These are phyloP conservation scores for Cercospora nicotianae DNA, from an alignment of 2,329 filamentous ascomycete species.

Conservation along the genomic window DNA sequence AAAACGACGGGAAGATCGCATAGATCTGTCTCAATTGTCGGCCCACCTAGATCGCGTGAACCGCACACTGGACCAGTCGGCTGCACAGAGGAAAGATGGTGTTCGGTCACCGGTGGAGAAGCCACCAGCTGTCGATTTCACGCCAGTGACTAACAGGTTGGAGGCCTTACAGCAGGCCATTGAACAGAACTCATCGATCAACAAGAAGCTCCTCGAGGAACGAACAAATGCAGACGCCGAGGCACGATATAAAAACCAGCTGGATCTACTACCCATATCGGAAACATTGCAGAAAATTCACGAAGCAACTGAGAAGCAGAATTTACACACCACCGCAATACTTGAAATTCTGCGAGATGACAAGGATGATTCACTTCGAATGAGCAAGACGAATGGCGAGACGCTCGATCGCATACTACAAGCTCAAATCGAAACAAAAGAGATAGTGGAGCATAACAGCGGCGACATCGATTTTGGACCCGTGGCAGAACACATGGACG, in stretches of 20 bases:
- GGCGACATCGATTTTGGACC: conserved; percentile 27
- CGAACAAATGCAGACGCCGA: conserved; percentile 17
- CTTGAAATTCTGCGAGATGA: conserved; percentile 20
- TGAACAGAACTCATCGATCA: conserved; percentile 31
- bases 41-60: conserved; percentile 35
- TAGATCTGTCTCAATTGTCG: conserved; percentile 31
- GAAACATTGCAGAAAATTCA: conserved; percentile 17
- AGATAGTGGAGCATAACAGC: conserved; percentile 18
- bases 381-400: not conserved
- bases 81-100: conserved; percentile 23
- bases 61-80: conserved; percentile 27
- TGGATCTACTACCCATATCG: conserved; percentile 14
- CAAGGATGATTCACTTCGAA: conserved; percentile 5
- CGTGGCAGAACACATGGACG: conserved; percentile 27
- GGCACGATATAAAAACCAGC: conserved; percentile 9
- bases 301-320: conserved; percentile 18
- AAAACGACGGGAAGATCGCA: conserved; percentile 21
- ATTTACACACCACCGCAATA: conserved; percentile 15
- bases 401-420: conserved; percentile 24
- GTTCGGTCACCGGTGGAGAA: not conserved
- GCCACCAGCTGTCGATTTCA: conserved; percentile 22
- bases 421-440: conserved; percentile 25
- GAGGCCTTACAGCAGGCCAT: conserved; percentile 32
- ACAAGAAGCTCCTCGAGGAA: conserved; percentile 30
- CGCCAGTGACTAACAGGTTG: conserved; percentile 27